phyloP scores from a whole-genome alignment of 257 asterid genomes.

The Solanum ossicruentum region DNA sequence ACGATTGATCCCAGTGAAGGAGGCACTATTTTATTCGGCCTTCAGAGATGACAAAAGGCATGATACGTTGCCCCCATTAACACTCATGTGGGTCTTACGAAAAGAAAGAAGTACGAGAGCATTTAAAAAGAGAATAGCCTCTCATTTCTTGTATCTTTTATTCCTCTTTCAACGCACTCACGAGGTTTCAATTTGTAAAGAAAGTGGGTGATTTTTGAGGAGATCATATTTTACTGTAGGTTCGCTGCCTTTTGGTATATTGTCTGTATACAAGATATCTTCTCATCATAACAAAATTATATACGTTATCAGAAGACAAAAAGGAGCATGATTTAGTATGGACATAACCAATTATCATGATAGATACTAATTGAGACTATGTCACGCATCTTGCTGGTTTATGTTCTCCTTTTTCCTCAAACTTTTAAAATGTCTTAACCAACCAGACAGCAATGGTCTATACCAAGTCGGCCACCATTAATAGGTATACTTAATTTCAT shows the following conservation, averaged over 20 bases:
- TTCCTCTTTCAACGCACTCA: background rate
- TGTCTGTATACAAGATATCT: background rate
- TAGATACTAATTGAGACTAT: background rate
- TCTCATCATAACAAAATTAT: background rate
- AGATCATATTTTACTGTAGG: background rate
- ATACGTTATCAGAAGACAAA: background rate
- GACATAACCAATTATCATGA: background rate
- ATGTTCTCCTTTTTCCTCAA: background rate
- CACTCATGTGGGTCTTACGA: background rate
- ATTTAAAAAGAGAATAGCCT: background rate
- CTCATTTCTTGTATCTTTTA: background rate
- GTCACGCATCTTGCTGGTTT: background rate
- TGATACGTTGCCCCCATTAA: background rate
- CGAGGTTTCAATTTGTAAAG: background rate
- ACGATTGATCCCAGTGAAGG: background rate
- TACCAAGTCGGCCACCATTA: background rate
- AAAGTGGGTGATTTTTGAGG: background rate
- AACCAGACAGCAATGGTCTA: background rate
- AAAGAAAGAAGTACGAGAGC: background rate
- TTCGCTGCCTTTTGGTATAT: background rate
- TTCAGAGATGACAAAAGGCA: background rate
- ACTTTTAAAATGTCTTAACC: background rate
- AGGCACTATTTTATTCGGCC: background rate
- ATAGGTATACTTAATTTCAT: background rate
- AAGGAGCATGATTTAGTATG: background rate